These are phyloP conservation scores for Vachellia collinsii DNA, from an alignment of 306 rosid genomes.

Conservation along the genomic window DNA sequence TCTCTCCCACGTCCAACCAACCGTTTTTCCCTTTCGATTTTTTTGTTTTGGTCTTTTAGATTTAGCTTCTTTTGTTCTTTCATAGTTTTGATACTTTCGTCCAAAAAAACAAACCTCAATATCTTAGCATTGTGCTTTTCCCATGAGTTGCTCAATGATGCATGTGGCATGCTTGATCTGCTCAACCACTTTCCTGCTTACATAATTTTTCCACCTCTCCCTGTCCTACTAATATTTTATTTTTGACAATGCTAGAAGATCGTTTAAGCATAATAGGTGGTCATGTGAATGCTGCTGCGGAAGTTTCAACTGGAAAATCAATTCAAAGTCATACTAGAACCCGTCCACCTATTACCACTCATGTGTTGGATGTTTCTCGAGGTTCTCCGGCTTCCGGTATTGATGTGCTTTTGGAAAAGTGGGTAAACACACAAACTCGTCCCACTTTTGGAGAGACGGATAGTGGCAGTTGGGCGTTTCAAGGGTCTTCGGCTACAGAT, in stretches of 20 bases:
- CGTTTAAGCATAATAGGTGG: slow-evolving; percentile 75
- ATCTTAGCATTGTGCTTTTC: background rate
- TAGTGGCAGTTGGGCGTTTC: slow-evolving; percentile 57
- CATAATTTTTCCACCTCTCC: slow-evolving; percentile 6
- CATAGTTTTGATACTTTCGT: background rate
- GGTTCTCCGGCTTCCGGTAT: slow-evolving; percentile 80
- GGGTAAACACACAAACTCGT: slow-evolving; percentile 58
- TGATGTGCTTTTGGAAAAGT: slow-evolving; percentile 73
- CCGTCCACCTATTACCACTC: slow-evolving; percentile 94
- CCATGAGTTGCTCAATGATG: background rate
- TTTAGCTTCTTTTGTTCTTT: background rate
- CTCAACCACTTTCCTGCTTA: background rate
- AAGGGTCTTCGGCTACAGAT: slow-evolving; percentile 72
- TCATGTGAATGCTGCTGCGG: slow-evolving; percentile 60
- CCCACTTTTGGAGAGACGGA: slow-evolving; percentile 62
- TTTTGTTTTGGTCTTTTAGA: background rate
- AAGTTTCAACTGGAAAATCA: slow-evolving; percentile 44
- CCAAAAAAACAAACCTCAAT: background rate
- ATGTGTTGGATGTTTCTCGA: slow-evolving; percentile 77
- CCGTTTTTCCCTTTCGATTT: background rate
- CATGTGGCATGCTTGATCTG: slow-evolving; percentile 8
- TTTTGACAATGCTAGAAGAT: slow-evolving; percentile 61
- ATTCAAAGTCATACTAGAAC: slow-evolving; percentile 52
- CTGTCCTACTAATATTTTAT: background rate
- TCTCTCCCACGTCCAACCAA: background rate